Evolutionary conservation across 768 basidiomycete genomes (phyloP), one percentile per base, ranked within the genome.

Genomic region (Leccinum pellstonianum): DNA sequence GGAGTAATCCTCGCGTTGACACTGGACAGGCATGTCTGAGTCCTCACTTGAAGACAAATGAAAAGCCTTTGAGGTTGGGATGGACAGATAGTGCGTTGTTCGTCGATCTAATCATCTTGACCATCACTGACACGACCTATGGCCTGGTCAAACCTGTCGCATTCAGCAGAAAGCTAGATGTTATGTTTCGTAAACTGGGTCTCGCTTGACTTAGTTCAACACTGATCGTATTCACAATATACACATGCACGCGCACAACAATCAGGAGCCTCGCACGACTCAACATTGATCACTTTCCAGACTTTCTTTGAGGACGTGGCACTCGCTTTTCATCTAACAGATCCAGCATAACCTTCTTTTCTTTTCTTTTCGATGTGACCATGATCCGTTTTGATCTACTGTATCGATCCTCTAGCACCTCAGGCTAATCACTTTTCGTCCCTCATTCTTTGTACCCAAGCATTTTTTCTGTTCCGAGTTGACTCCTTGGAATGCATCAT

Each of bases 61-160:
- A 23, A 82, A 85, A 64, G 95, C 95, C 1, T 96, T 96, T 62
- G 88, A 91, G 50, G 91, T 90, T 54, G 95, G 95, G 1, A 93
- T 98, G 53, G 91, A 97, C 64, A 94, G 95, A 77, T 96, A 96
- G 93, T 95, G 69, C 64, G 92, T 70, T 48, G 6, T 9, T 3
- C 14, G 8, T 29, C 4, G 23, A 54, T 8, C 7, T 11, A 3
- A 9, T 8, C 11, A 3, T 27, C 41, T 41, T 12, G 57, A 47
- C 15, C 9, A 25, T 54, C 47, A n/a, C 27, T 60, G 25, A 65
- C 51, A 33, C 46, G 33, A 31, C 12, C 47, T 62, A 0, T 62
- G 95, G 93, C 68, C 82, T 96, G 21, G 92, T 97, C 57, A 98
- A 98, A 73, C 95, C 95, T 10, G 93, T 98, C 19, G 91, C 91